Evolutionary conservation across 768 basidiomycete species (phyloP).

Genomic region (Tephrocybe sp.): DNA sequence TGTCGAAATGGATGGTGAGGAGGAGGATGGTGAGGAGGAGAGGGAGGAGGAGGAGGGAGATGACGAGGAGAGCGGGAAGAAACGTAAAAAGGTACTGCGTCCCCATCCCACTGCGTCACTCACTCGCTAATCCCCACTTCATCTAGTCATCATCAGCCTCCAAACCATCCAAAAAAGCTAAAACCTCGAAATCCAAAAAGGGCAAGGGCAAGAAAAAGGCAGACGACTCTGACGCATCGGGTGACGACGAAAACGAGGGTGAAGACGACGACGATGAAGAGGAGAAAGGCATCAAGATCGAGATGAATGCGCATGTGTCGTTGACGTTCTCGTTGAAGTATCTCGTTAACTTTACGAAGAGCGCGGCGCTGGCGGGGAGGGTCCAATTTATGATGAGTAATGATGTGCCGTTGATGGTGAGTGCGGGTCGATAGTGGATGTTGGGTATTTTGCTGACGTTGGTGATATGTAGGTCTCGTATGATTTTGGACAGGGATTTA

Average conservation of each 20-base stretch:
- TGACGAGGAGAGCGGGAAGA: constrained; percentile 53
- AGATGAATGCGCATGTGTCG: constrained; percentile 88
- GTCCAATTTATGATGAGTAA: constrained; percentile 90
- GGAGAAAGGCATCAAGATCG: constrained; percentile 59
- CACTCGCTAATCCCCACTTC: constrained; percentile 4
- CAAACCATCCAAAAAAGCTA: constrained; percentile 44
- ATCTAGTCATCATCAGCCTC: constrained; percentile 34
- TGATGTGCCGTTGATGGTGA: constrained; percentile 84
- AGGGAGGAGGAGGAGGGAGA: constrained; percentile 51
- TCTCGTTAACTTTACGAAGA: constrained; percentile 95
- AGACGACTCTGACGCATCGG: constrained; percentile 23
- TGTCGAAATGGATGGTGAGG: constrained; percentile 43
- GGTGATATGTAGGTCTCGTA: too few relatives aligned
- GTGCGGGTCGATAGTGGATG: too few relatives aligned
- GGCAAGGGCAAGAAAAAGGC: constrained; percentile 59
- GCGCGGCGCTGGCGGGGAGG: constrained; percentile 62
- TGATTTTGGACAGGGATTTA: too few relatives aligned
- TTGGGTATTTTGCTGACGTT: too few relatives aligned
- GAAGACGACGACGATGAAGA: constrained; percentile 53
- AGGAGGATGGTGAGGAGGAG: constrained; percentile 53
- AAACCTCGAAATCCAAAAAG: constrained; percentile 32
- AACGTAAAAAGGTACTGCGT: constrained; percentile 60
- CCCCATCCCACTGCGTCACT: background rate
- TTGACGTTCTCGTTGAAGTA: constrained; percentile 97
- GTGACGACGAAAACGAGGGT: constrained; percentile 53